Evolutionary conservation across 768 basidiomycete species (phyloP).

Genomic region (Psilocybe tampanensis): DNA sequence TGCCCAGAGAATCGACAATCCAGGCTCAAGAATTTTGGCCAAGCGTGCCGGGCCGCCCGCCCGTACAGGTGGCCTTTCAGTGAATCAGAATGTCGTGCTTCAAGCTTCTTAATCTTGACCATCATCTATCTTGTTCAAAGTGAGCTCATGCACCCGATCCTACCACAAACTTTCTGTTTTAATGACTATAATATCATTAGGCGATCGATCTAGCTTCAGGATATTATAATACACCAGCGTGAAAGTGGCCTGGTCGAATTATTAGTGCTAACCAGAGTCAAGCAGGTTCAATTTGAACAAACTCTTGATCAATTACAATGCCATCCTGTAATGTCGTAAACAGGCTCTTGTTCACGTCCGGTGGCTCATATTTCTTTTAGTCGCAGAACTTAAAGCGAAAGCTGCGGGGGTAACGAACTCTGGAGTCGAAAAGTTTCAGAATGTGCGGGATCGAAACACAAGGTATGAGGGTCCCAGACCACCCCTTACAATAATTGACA

Average conservation of each 20-base stretch:
- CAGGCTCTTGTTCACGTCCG: not conserved
- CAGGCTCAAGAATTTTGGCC: too few species aligned
- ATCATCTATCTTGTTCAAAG: not conserved
- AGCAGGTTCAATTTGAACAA: too few species aligned
- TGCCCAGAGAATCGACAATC: too few species aligned
- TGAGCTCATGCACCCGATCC: too few species aligned
- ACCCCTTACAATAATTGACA: not conserved
- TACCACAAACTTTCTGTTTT: not conserved
- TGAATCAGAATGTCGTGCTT: too few species aligned
- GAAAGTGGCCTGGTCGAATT: too few species aligned
- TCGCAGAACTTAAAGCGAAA: constrained; percentile 68
- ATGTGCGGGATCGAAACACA: constrained; percentile 57
- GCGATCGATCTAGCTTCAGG: too few species aligned
- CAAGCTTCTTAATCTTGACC: not conserved
- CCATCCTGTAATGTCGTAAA: constrained; percentile 34
- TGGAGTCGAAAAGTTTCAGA: constrained; percentile 50
- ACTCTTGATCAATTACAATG: too few species aligned
- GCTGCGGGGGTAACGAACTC: constrained; percentile 64
- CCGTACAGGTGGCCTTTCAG: too few species aligned
- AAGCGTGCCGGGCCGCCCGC: too few species aligned
- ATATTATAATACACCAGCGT: too few species aligned
- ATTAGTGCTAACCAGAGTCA: too few species aligned
- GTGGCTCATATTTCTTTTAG: constrained; percentile 29
- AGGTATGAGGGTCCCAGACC: constrained; percentile 38
- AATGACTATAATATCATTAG: not conserved